These are phyloP conservation scores for Rhodotorula sp. DNA, from an alignment of 1,284 basidiomycete genomes.

Conservation along the genomic window DNA sequence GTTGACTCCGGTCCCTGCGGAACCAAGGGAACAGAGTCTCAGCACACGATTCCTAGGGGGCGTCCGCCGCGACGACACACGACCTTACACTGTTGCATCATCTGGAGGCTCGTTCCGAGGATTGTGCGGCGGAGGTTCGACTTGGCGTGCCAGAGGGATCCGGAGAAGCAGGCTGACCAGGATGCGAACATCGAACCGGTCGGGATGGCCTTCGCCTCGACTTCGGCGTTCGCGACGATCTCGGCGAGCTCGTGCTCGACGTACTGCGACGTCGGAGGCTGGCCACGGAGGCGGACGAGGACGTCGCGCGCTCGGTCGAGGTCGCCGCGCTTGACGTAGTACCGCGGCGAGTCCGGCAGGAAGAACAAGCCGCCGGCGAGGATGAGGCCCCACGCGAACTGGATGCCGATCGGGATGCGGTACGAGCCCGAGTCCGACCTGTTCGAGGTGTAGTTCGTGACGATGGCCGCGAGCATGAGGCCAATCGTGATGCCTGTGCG, in stretches of 20 bases:
- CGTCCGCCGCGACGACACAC: no score
- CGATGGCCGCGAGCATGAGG: conserved; percentile 30
- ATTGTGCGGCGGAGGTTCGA: conserved; percentile 44
- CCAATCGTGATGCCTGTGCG: conserved; percentile 38
- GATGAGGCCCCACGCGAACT: conserved; percentile 60
- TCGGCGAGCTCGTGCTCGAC: conserved; percentile 42
- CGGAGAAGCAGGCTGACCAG: conserved; percentile 39
- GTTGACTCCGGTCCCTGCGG: conserved; percentile 39
- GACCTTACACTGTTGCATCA: conserved; percentile 47
- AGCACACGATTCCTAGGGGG: no score
- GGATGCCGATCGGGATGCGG: conserved; percentile 54
- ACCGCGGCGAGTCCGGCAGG: conserved; percentile 70
- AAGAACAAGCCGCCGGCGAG: conserved; percentile 61
- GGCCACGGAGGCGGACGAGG: conserved; percentile 44
- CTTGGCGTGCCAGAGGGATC: conserved; percentile 33
- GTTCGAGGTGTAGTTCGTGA: conserved; percentile 57
- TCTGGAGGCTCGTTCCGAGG: conserved; percentile 44
- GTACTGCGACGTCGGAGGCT: conserved; percentile 32
- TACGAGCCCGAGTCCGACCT: conserved; percentile 42
- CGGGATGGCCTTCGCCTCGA: conserved; percentile 38
- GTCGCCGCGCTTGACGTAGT: conserved; percentile 62
- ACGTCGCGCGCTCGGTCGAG: conserved; percentile 66
- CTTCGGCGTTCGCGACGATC: conserved; percentile 43
- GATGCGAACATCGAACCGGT: conserved; percentile 26
- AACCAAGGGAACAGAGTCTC: no score